Base-by-base conservation (phyloP, 2,329 filamentous ascomycete species). In the Talaromyces sp. region DNA sequence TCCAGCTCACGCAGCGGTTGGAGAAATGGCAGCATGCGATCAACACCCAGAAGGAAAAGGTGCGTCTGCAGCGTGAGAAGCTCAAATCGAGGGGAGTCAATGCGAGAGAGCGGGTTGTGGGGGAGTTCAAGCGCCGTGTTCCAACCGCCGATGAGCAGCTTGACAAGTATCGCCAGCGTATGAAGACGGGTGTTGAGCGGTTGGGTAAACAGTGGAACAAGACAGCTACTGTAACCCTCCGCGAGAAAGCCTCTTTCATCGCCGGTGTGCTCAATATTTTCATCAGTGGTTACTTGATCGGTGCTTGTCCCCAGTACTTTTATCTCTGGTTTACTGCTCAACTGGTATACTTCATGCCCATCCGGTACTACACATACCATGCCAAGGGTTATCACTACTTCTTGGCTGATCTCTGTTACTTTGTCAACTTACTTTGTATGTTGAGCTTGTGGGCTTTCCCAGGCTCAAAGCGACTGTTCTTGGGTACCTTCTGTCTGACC, bases 201-300 rank as follows among this genome's bases (percentile, higher is more conserved):
- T 81, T 97, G 30, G 88, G 87, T 55, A 84, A 82, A 61, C 86
- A 86, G 66, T 99, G 93, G 92, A 94, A 90, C 68, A 89, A 96
- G 68, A 90, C 89, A 16, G 91, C 91, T 66, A 87, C 86, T 8
- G 91, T 99, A 63, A 97, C 91, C 1, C 75, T 90, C 45, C 86
- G 92, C 53, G 94, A 99, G 77, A 99, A 99, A 80, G 79, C 95
- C 44, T 92, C 93, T 5, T 99, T 99, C 74, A 97, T 99, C 57
- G 93, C 86, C 55, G 94, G 91, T 65, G 92, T 97, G 62, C 85
- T 97, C 77, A 99, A 99, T 75, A 94, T 99, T 71, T 96, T 99
- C 75, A 86, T 97, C 70, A 96, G 91, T 61, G 94, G 93, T 52
- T 97, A 96, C 71, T 79, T 99, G 42, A 89, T 99, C 48, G 94